Base-by-base conservation (phyloP, 2,329 filamentous ascomycete species). In the Amphichorda felina region DNA sequence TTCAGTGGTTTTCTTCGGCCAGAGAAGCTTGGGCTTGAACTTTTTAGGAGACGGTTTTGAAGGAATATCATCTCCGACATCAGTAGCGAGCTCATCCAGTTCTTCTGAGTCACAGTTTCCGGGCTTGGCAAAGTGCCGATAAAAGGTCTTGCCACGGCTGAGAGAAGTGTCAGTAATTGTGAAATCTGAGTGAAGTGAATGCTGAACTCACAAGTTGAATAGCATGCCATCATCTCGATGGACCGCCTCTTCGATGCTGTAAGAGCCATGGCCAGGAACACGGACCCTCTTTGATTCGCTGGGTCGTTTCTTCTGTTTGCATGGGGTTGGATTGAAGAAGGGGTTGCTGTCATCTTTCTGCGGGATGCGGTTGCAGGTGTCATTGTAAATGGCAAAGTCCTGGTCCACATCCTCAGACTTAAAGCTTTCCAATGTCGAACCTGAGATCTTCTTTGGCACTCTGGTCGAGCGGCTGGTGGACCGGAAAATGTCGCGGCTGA, bases 71-170 rank as follows among this genome's bases (percentile, higher is more conserved):
- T n/a, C 26, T 13, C n/a, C 26, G 26, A n/a, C 16, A 31, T 55
- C 53, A n/a, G 13, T 11, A 13, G 47, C 54, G 2, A 51, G 46
- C 10, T 51, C 53, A 8, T 54, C 57, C 29, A 59, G 47, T 38
- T 50, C 50, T 27, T 61, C 52, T 35, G 43, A 17, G 29, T 53
- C 50, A 28, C 29, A 29, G 28, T 31, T 29, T 4, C 31, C 37
- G 22, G 37, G 31, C 27, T 41, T 40, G 22, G 22, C 14, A 17
- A 36, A 55, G 45, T 80, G 85, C 50, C 78, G 76, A 61, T 85
- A 86, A 38, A 84, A 66, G 52, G 76, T 84, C 64, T 82, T 85
- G 53, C 84, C 84, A 47, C 84, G 84, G 65, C 82, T 87, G 41
- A 16, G 36, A 34, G 33, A 33, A 34, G 49, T 37, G 33, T 22